Base-by-base conservation (phyloP, 1,139 yeast genomes). In the Sugiyamaella grinbergsii region DNA sequence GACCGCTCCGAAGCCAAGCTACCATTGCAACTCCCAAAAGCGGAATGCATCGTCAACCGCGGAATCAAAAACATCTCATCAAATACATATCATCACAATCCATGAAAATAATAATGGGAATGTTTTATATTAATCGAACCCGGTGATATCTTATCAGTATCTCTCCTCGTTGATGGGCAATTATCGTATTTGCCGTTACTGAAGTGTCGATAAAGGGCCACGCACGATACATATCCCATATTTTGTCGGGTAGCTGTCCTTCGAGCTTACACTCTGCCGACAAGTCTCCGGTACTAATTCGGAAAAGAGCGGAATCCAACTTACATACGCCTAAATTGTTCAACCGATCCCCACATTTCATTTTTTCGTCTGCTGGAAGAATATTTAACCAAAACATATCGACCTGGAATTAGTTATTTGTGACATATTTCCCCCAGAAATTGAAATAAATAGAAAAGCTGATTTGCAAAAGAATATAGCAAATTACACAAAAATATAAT, bases 341-440 rank as follows among this genome's bases (percentile, higher is more conserved):
- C 24, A 37, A 24, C 41, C 41, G 41, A 34, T 37, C 41, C 41
- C 41, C 41, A 37, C 41, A 37, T 36, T 16, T 22, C 11, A 23
- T n/a, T 5, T 4, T 36, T 16, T 22, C 11, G 13, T n/a, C 7
- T 4, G 20, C 11, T 7, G 41, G 41, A 20, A 13, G 29, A 37
- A 37, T 37, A 37, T 37, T 37, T 37, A 37, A 37, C 41, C 41
- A 37, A 8, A 4, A 23, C 31, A 5, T 11, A 37, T 13, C 11
- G 18, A 23, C 10, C 16, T 4, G 13, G 11, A 20, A 5, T 33
- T 13, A 20, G 37, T 16, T 16, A 7, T 33, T 33, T 16, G n/a
- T 24, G 28, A 24, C 5, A 10, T 24, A 24, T 24, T 24, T 24
- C 10, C 10, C 10, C 28, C 28, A 24, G 8, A 24, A 24, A 24